Conservation (phyloP, 805 yeast genomes). For the Lipomyces oligophaga region DNA sequence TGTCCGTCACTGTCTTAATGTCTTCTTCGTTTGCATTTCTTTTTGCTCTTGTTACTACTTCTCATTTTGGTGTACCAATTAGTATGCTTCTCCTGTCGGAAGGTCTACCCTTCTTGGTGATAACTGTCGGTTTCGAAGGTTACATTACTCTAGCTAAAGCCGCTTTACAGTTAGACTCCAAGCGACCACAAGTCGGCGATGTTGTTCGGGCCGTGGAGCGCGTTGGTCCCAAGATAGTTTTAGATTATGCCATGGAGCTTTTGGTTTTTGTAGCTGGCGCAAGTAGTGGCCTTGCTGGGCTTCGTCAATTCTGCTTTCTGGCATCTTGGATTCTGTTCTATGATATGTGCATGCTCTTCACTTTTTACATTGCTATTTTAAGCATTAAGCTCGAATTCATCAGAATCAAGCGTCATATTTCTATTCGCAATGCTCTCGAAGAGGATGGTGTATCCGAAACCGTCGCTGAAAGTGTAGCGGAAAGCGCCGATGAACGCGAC, state of each 20-base stretch:
- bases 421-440: slow-evolving; percentile 73
- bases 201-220: slow-evolving; percentile 42
- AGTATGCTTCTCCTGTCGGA: slow-evolving; percentile 75
- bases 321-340: slow-evolving; percentile 63
- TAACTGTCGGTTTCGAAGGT: slow-evolving; percentile 87
- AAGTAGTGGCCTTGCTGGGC: slow-evolving; percentile 62
- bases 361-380: slow-evolving; percentile 79
- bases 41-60: slow-evolving; percentile 65
- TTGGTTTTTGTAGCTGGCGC: slow-evolving; percentile 56
- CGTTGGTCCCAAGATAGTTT: slow-evolving; percentile 52
- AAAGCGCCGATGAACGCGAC: slow-evolving; percentile 27
- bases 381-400: slow-evolving; percentile 85
- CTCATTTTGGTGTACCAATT: slow-evolving; percentile 55
- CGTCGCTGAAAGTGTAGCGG: slow-evolving; percentile 71
- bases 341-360: slow-evolving; percentile 69
- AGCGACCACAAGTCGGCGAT: slow-evolving; percentile 28
- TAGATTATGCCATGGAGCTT: slow-evolving; percentile 73
- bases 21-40: slow-evolving; percentile 81
- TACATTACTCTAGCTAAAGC: slow-evolving; percentile 63
- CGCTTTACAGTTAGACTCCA: slow-evolving; percentile 37
- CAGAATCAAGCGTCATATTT: slow-evolving; percentile 75
- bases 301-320: slow-evolving; percentile 75
- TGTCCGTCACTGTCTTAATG: slow-evolving; percentile 71
- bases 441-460: slow-evolving; percentile 83
- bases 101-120: slow-evolving; percentile 90